Conservation (phyloP, 805 yeast genomes). For the Wickerhamomyces pijperi region DNA sequence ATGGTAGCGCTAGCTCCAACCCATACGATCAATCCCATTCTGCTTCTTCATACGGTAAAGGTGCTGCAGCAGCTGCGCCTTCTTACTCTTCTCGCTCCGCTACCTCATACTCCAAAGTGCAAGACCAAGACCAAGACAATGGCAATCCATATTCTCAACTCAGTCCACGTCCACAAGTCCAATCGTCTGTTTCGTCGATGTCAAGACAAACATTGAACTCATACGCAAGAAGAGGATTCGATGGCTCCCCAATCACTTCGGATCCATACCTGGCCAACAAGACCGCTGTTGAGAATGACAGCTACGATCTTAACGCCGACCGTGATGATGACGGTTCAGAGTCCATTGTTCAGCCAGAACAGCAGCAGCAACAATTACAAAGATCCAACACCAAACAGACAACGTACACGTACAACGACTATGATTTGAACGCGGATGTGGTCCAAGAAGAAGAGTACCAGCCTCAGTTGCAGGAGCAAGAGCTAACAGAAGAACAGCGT, state of each 20-base stretch:
- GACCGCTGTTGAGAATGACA: slow-evolving; percentile 3
- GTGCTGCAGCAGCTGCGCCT: neutral
- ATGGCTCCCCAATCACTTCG: neutral
- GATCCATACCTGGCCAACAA: neutral
- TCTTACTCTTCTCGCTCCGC: no score
- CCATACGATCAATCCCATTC: slow-evolving; percentile 1
- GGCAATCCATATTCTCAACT: neutral
- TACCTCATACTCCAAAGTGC: no score
- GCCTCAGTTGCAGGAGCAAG: slow-evolving; percentile 10
- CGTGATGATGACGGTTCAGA: slow-evolving; percentile 4
- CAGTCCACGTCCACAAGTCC: slow-evolving; percentile 1
- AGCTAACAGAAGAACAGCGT: slow-evolving; percentile 19
- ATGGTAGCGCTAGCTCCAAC: slow-evolving; percentile 1
- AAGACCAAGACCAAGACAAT: no score
- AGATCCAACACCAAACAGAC: slow-evolving; percentile 6
- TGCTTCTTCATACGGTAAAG: neutral
- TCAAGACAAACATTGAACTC: neutral
- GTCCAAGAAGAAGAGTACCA: slow-evolving; percentile 15
- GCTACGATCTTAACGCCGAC: slow-evolving; percentile 3
- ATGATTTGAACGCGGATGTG: slow-evolving; percentile 19
- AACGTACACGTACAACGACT: slow-evolving; percentile 10
- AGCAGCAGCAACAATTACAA: slow-evolving; percentile 3
- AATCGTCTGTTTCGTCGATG: neutral
- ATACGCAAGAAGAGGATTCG: slow-evolving; percentile 5
- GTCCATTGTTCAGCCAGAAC: slow-evolving; percentile 1